Evolutionary conservation across 2,329 filamentous ascomycete genomes (phyloP).

Genomic region (Penicillium griseofulvum): DNA sequence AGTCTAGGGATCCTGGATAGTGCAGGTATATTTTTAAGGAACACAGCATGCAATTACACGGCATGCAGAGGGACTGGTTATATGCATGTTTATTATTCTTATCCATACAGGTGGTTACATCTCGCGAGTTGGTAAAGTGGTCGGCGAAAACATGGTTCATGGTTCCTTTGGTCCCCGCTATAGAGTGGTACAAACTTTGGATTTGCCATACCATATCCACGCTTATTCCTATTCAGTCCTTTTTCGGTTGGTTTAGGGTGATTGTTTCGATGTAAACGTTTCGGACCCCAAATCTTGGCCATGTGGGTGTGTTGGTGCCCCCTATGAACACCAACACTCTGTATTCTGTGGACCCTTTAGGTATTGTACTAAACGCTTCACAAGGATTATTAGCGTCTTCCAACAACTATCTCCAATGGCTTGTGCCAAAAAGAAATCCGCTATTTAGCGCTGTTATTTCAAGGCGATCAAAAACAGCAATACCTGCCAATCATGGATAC

Average conservation of each 20-base stretch:
- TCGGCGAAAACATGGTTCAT: constrained; percentile 4
- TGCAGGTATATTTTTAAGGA: not conserved
- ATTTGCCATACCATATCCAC: not conserved
- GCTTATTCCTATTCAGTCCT: not conserved
- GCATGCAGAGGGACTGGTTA: not conserved
- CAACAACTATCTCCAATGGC: not conserved
- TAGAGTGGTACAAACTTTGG: not conserved
- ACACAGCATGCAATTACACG: not conserved
- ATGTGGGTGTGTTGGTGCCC: not conserved
- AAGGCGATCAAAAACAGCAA: not conserved
- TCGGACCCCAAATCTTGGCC: not conserved
- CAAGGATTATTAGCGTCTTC: not conserved
- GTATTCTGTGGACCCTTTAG: no score
- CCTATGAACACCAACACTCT: not conserved
- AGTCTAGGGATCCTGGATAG: not conserved
- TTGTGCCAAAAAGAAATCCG: not conserved
- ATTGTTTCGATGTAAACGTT: not conserved
- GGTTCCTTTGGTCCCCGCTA: constrained; percentile 11
- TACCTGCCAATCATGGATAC: not conserved
- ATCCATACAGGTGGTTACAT: not conserved
- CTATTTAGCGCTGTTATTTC: constrained; percentile 5
- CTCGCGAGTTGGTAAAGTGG: not conserved
- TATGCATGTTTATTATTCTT: not conserved
- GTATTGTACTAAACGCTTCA: not conserved
- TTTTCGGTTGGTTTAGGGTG: not conserved